A percentile compares a stretch with the other conserved stretches of the same genome.
Evolutionary conservation across 805 yeast genomes (phyloP).

Genomic region (Kazachstania taianensis): DNA sequence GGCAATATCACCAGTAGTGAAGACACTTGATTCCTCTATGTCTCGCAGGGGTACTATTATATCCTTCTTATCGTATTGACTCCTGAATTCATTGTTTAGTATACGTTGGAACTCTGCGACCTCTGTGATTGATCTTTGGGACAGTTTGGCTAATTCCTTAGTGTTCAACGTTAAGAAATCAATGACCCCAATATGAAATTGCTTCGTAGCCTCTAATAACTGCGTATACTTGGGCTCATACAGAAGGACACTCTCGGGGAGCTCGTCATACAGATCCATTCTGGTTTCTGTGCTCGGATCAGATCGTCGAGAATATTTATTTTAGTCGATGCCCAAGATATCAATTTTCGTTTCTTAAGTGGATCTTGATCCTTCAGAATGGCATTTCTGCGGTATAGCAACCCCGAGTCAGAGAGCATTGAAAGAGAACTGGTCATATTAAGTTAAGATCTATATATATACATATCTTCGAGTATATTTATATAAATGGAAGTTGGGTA

Average conservation of each 20-base stretch:
- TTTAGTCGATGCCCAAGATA: too few relatives aligned
- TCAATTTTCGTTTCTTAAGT: too few relatives aligned
- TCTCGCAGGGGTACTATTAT: neutral
- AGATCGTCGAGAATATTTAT: too few relatives aligned
- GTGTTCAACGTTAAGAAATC: conserved; percentile 35
- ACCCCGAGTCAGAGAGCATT: too few relatives aligned
- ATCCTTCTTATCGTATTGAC: conserved; percentile 7
- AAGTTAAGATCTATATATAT: too few relatives aligned
- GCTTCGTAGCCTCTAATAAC: conserved; percentile 23
- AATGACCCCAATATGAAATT: conserved; percentile 29
- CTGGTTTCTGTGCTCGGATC: neutral
- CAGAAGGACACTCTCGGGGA: conserved; percentile 30
- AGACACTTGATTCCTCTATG: conserved; percentile 7
- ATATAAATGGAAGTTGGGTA: too few relatives aligned
- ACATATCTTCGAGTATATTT: too few relatives aligned
- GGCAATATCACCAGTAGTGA: conserved; percentile 44
- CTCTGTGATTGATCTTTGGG: conserved; percentile 29
- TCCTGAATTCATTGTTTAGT: conserved; percentile 12
- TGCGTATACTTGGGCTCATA: conserved; percentile 25
- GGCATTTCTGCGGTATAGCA: too few relatives aligned
- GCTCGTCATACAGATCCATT: conserved; percentile 37
- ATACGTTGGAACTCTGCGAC: conserved; percentile 18
- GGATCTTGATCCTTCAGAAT: too few relatives aligned
- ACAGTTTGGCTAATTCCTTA: conserved; percentile 26
- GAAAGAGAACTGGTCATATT: too few relatives aligned